Evolutionary conservation across 768 basidiomycete species (phyloP).

Genomic region (Antrodiella citrinella): DNA sequence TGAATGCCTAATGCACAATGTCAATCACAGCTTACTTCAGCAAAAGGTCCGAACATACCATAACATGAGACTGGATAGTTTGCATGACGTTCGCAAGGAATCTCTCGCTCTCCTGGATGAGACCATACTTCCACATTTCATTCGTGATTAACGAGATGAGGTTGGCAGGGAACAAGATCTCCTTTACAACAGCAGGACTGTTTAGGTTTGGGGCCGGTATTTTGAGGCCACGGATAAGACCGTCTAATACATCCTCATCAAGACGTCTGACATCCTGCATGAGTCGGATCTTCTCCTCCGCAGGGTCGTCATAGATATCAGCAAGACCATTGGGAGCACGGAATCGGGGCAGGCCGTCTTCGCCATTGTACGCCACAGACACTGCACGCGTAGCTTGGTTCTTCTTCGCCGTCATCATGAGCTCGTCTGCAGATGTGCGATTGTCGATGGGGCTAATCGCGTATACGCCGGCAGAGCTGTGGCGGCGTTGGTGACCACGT

Average conservation of each 20-base stretch:
- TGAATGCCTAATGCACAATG: constrained; percentile 65
- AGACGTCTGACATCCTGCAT: constrained; percentile 86
- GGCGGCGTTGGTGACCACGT: constrained; percentile 70
- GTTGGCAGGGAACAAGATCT: constrained; percentile 98
- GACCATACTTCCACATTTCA: constrained; percentile 99
- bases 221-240: constrained; percentile 85
- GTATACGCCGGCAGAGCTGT: constrained; percentile 81
- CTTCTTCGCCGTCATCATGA: constrained; percentile 67
- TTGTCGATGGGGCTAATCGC: constrained; percentile 49
- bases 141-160: constrained; percentile 97
- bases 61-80: constrained; percentile 92
- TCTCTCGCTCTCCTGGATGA: constrained; percentile 93
- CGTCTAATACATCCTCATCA: constrained; percentile 90
- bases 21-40: not conserved
- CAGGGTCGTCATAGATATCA: constrained; percentile 80
- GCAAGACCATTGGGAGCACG: constrained; percentile 55
- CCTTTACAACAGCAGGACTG: constrained; percentile 91
- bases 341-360: constrained; percentile 63
- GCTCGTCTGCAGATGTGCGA: constrained; percentile 71
- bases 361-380: constrained; percentile 81
- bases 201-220: constrained; percentile 86
- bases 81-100: constrained; percentile 99
- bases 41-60: constrained; percentile 44
- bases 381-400: constrained; percentile 70
- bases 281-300: constrained; percentile 90